Evolutionary conservation across 306 rosid species (phyloP), one percentile per base, ranked within the genome.

Genomic region (Carpinus fangiana): DNA sequence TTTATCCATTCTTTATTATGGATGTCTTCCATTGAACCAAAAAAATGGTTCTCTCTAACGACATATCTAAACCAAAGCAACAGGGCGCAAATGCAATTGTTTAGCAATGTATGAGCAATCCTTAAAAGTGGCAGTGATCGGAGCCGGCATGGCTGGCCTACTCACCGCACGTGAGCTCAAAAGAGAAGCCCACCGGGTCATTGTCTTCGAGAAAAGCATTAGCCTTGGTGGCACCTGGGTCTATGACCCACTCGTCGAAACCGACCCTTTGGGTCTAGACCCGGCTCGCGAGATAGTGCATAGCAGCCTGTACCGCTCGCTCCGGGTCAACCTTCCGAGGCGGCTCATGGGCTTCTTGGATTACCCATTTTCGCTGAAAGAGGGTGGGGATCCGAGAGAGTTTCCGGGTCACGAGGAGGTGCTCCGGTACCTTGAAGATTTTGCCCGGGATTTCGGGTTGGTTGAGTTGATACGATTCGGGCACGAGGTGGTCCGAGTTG

Each of bases 381-480:
- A 70, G 16, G 80, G 73, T 12, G 77, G 88, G 62, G 89, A 88
- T 62, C 82, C 75, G 52, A 78, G 89, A 79, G 84, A 87, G 77
- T 88, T 84, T 64, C 91, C 91, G 23, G 80, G 91, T 70, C 89
- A 88, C 48, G 45, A 75, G 21, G 91, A 88, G 87, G 86, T 88
- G 72, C 43, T 83, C 77, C 38, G 65, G 85, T 85, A 85, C 79
- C 70, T 88, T 74, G 70, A 81, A 69, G 89, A 88, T 20, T 88
- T 88, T 43, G 73, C 84, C 1, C n/a, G 70, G 28, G 89, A 78
- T 57, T 88, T 85, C 75, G 76, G 81, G 73, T 36, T 88, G n/a
- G 67, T 41, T 72, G 65, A 78, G 65, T 46, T 61, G 54, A 38
- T 65, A 3, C 71, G 50, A 14, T 38, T 65, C 48, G 71, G 4